phyloP scores from a whole-genome alignment of 2,329 filamentous ascomycete species.

The Seiridium unicorne region DNA sequence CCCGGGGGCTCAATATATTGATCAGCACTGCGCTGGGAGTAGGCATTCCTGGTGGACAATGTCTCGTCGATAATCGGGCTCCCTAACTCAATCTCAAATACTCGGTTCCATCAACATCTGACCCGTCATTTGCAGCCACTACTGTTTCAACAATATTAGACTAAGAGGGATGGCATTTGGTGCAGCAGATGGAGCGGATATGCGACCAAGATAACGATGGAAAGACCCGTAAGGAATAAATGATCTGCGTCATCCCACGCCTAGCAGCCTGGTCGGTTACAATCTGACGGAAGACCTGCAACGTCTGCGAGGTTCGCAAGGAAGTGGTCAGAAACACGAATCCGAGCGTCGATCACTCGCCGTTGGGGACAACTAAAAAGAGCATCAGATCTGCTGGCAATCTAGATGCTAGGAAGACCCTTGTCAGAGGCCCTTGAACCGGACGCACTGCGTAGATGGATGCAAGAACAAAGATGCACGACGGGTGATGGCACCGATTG shows the following conservation, averaged over 20 bases:
- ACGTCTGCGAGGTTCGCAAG: not conserved
- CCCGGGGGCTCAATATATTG: too few species aligned
- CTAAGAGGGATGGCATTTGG: not conserved
- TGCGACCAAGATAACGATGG: not conserved
- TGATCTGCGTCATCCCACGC: not conserved
- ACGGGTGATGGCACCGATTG: not conserved
- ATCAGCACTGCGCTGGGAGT: too few species aligned
- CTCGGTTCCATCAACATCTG: too few species aligned
- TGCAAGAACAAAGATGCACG: not conserved
- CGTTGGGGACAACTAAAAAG: not conserved
- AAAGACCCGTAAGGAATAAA: not conserved
- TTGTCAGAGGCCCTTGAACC: not conserved
- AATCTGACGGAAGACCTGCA: too few species aligned
- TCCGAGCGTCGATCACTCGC: not conserved
- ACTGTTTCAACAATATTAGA: too few species aligned
- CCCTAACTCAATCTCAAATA: too few species aligned
- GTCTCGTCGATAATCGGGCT: too few species aligned
- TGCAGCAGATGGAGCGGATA: too few species aligned
- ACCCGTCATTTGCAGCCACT: too few species aligned
- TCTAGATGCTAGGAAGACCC: not conserved
- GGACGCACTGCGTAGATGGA: not conserved
- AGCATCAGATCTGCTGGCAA: conserved; percentile 1
- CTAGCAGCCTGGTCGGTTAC: not conserved
- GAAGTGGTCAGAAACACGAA: not conserved
- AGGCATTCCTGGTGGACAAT: too few species aligned